Evolutionary conservation across 257 asterid genomes (phyloP), one percentile per base, ranked within the genome.

Genomic region (Mitragyna speciosa): DNA sequence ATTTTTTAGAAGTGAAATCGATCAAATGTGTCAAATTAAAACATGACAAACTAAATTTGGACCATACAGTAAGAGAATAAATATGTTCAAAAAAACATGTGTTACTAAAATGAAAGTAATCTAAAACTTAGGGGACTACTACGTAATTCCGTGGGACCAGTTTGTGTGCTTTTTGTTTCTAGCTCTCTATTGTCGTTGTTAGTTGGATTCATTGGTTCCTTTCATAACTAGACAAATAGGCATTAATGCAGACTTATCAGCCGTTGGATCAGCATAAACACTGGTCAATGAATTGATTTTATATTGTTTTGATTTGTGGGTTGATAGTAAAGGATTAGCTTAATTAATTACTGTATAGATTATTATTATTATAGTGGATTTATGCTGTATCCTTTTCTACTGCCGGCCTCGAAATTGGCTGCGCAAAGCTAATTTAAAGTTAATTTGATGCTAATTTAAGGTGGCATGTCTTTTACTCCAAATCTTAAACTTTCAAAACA

Each of bases 181-280:
- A 6, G 2, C 58, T 72, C 79, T 79, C 73, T 54, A 49, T 59
- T 47, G 41, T 5, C 11, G 7, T 8, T 31, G 66, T 28, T 74
- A 43, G 78, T 75, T 68, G 59, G 54, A 7, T 24, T 66, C 59
- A 30, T 61, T 80, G 70, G 82, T 67, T 78, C 43, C 76, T 76
- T 77, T 41, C 78, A 73, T 59, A 14, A 41, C 24, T 70, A 59
- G 84, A 75, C 85, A 82, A 82, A 49, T 5, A 8, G 51, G 73
- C 79, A 75, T 75, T 58, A 17, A 64, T 59, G 43, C 67, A 48
- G 5, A 8, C 51, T 70, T 75, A n/a, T 1, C 77, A 75, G 83
- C 91, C 88, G 76, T 81, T 79, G 78, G 88, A 82, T 86, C 79
- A 24, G 41, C 65, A 59, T 39, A 72, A 43, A 78, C 56, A 24